A percentile compares a stretch with the other conserved stretches of the same genome.
These are phyloP conservation scores for Amauroascus verrucosus DNA, from an alignment of 2,329 filamentous ascomycete genomes.

Conservation along the genomic window DNA sequence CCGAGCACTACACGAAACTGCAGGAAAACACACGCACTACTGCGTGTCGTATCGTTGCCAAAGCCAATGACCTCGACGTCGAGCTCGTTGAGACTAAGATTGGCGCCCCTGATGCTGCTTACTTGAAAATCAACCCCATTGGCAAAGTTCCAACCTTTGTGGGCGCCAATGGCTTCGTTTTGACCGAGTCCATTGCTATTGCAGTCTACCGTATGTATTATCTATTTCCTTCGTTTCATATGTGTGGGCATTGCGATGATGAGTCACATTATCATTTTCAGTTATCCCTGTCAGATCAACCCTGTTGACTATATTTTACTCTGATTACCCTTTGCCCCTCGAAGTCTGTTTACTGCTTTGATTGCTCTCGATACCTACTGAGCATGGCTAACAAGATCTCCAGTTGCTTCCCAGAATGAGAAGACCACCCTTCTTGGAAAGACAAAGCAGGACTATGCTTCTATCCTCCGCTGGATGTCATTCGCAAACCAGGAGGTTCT, in stretches of 20 bases:
- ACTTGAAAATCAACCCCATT: conserved; percentile 74
- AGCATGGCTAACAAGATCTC: neutral
- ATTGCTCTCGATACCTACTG: neutral
- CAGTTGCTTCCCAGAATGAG: conserved; percentile 98
- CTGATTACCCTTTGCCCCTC: conserved; percentile 51
- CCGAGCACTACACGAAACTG: conserved; percentile 19
- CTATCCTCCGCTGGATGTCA: conserved; percentile 97
- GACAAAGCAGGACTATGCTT: conserved; percentile 99
- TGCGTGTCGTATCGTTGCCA: conserved; percentile 82
- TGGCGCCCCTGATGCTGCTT: conserved; percentile 60
- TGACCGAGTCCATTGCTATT: conserved; percentile 87
- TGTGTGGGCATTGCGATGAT: conserved; percentile 48
- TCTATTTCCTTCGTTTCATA: conserved; percentile 14
- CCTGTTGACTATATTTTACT: conserved; percentile 67
- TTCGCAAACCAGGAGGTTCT: conserved; percentile 88
- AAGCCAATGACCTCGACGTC: conserved; percentile 91
- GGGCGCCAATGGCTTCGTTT: conserved; percentile 78
- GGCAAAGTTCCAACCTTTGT: conserved; percentile 90
- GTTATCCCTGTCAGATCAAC: conserved; percentile 97
- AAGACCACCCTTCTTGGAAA: conserved; percentile 98
- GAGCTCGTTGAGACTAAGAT: conserved; percentile 64
- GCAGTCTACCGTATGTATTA: conserved; percentile 84
- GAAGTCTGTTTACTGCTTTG: neutral
- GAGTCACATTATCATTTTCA: conserved; percentile 61
- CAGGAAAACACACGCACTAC: conserved; percentile 85